phyloP scores from a whole-genome alignment of 2,329 filamentous ascomycete species.

The Pyrenophora tritici-repentis region DNA sequence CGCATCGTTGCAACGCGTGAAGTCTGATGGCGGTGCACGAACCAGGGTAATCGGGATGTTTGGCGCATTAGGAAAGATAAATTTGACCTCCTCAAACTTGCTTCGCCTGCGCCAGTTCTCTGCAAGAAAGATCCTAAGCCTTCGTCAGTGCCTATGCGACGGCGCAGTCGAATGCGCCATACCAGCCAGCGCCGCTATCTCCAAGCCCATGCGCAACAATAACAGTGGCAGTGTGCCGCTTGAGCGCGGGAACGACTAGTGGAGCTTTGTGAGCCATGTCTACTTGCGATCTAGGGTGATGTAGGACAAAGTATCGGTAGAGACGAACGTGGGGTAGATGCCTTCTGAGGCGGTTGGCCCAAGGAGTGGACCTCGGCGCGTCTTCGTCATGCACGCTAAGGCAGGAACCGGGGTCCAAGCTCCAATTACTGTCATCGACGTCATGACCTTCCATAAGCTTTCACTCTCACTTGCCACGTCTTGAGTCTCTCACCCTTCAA shows the following conservation, averaged over 20 bases:
- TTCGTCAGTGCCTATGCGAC: slow-evolving; percentile 17
- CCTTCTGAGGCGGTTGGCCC: slow-evolving; percentile 5
- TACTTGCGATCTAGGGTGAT: slow-evolving; percentile 1
- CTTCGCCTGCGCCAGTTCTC: slow-evolving; percentile 83
- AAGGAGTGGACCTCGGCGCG: slow-evolving; percentile 25
- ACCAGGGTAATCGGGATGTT: slow-evolving; percentile 83
- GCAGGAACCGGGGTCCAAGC: slow-evolving; percentile 35
- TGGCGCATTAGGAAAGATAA: slow-evolving; percentile 91
- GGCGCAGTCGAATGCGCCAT: slow-evolving; percentile 23
- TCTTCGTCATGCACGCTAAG: slow-evolving; percentile 21
- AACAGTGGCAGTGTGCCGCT: slow-evolving; percentile 87
- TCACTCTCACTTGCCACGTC: slow-evolving; percentile 5
- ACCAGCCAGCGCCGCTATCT: slow-evolving; percentile 78
- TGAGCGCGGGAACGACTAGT: slow-evolving; percentile 77
- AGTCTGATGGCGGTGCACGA: slow-evolving; percentile 38
- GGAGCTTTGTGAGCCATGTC: slow-evolving; percentile 50
- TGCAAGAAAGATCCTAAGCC: slow-evolving; percentile 70
- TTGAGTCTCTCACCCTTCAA: slow-evolving; percentile 11
- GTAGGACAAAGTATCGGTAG: slow-evolving; percentile 2
- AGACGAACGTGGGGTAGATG: slow-evolving; percentile 23
- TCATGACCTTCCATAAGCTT: slow-evolving; percentile 31
- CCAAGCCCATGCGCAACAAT: slow-evolving; percentile 94
- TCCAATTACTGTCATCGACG: slow-evolving; percentile 40
- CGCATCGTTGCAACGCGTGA: background rate
- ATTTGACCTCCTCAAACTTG: slow-evolving; percentile 87